Base-by-base conservation (phyloP, 192 early-diverging fungal species). In the Chytriomyces confervae region DNA sequence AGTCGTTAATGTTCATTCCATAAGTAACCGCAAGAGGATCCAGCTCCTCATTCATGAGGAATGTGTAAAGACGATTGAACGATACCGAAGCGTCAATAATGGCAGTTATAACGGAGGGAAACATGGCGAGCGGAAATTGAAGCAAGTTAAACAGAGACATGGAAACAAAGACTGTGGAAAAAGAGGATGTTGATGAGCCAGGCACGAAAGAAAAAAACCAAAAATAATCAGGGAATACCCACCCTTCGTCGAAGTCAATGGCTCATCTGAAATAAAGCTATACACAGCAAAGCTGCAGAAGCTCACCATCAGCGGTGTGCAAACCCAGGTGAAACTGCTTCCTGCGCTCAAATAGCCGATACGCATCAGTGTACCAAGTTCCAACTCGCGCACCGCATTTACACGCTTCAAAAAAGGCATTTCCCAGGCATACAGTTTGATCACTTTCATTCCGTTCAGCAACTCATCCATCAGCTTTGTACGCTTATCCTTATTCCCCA, bases 361-460 rank as follows among this genome's bases (percentile, higher is more conserved):
- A 63, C 88, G 92, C 76, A 88, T 89, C 57, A 98, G 82, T 23
- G 91, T 92, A 45, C 70, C 81, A 70, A 98, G 82, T 83, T 97
- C 96, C 23, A 89, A 64, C 61, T 93, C 89, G 51, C 96, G 88
- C 50, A 96, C 89, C 51, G 85, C 82, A 57, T 79, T 69, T 51
- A 93, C 88, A 78, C 87, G 90, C 77, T 94, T 83, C 67, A 93
- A 78, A 74, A 97, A 96, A 29, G 92, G 86, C 0, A 81, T 81
- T 80, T 96, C 95, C 94, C 95, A 98, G 29, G 97, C 95, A 78
- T 97, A 98, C 44, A 98, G 85, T 79, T 97, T 98, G 86, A 98
- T 96, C 20, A 98, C 94, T 73, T 93, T 94, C 75, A 96, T 95
- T 49, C 95, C 97, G 64, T 92, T 93, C 76, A 98, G 78, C 10